Percentiles rank a stretch among this genome's conserved stretches.
These are phyloP conservation scores for Hypoxylon intermedium DNA, from an alignment of 495 filamentous ascomycete species.

Conservation along the genomic window DNA sequence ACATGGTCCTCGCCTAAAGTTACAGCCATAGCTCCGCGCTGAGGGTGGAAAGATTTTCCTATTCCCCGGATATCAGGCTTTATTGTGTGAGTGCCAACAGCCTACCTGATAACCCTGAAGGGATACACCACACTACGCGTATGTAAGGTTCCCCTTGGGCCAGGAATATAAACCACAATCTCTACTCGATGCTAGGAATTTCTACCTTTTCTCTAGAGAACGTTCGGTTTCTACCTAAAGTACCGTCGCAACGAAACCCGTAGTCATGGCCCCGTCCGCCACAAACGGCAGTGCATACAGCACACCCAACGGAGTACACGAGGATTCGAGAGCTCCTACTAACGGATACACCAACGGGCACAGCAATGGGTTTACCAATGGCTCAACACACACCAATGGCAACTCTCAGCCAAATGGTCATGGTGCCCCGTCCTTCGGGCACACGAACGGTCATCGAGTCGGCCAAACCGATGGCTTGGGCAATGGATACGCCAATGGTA, in stretches of 20 bases:
- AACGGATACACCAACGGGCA: conserved; percentile 50
- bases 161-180: conserved; percentile 36
- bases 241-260: conserved; percentile 41
- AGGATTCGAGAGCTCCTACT: conserved; percentile 42
- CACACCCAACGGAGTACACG: conserved; percentile 39
- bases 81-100: conserved; percentile 20
- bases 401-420: conserved; percentile 24
- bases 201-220: conserved; percentile 24
- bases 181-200: conserved; percentile 30
- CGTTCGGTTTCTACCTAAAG: conserved; percentile 26
- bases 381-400: conserved; percentile 19
- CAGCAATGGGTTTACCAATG: conserved; percentile 36
- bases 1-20: conserved; percentile 39
- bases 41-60: conserved; percentile 45
- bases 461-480: conserved; percentile 11
- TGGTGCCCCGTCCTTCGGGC: conserved; percentile 14
- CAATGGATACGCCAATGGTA: conserved; percentile 34
- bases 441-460: conserved; percentile 22
- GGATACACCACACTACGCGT: conserved; percentile 33
- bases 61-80: conserved; percentile 37
- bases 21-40: conserved; percentile 40
- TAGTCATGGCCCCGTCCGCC: conserved; percentile 53
- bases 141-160: conserved; percentile 20
- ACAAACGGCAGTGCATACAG: conserved; percentile 49
- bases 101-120: conserved; percentile 19